phyloP scores from a whole-genome alignment of 352 stramenopile genomes.

The Achlya hypogyna region DNA sequence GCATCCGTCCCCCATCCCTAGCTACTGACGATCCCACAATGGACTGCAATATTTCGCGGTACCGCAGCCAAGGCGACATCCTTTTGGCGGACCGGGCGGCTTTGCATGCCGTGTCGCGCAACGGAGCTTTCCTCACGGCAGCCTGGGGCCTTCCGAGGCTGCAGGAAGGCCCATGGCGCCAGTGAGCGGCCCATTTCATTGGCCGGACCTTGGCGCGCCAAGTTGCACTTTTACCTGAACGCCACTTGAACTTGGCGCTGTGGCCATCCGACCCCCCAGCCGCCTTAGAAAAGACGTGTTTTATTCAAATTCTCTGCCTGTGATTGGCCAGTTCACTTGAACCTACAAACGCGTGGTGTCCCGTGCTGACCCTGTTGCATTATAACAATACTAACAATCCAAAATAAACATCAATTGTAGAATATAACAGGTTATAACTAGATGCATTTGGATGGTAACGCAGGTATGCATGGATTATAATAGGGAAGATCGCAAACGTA shows the following conservation, averaged over 20 bases:
- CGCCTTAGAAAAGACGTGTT: neutral
- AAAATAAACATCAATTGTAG: no score
- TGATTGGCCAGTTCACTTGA: constrained; percentile 4
- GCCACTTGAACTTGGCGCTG: constrained; percentile 1
- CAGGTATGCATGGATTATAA: no score
- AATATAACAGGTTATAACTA: no score
- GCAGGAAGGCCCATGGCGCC: neutral
- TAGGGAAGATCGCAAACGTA: neutral
- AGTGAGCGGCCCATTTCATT: neutral
- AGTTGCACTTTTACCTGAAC: neutral
- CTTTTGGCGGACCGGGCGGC: no score
- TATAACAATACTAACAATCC: no score
- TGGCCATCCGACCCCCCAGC: neutral
- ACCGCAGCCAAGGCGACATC: no score
- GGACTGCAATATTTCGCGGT: neutral
- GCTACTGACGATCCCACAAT: neutral
- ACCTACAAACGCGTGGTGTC: neutral
- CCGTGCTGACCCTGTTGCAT: neutral
- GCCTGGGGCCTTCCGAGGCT: no score
- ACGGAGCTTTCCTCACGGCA: no score
- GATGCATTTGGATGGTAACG: no score
- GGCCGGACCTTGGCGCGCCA: neutral
- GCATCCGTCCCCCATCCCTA: no score
- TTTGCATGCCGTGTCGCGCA: no score
- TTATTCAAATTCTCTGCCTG: neutral